A percentile compares a stretch with the other conserved stretches of the same genome.
Conservation (phyloP, 2,329 filamentous ascomycete species). For the Didymella sp. region DNA sequence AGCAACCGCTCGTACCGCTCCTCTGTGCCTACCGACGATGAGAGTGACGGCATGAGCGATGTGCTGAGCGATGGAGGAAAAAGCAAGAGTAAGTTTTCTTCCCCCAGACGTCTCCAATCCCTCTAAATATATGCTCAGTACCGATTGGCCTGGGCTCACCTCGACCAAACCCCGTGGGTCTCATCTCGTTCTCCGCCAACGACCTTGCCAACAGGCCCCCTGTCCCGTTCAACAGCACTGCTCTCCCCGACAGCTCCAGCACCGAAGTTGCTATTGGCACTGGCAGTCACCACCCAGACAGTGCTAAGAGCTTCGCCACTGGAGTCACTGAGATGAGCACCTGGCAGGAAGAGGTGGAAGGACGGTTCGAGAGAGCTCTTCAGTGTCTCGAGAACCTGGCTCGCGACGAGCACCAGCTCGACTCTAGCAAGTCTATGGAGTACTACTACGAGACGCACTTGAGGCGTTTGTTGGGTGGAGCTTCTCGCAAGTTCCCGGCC, state of each 20-base stretch:
- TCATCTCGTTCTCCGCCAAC: slow-evolving; percentile 37
- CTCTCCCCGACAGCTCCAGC: slow-evolving; percentile 20
- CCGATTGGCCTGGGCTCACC: slow-evolving; percentile 40
- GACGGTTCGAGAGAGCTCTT: slow-evolving; percentile 31
- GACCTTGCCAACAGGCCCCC: slow-evolving; percentile 20
- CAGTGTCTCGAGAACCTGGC: slow-evolving; percentile 44
- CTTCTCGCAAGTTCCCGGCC: slow-evolving; percentile 28
- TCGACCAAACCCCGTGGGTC: slow-evolving; percentile 37
- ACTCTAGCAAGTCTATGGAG: slow-evolving; percentile 28
- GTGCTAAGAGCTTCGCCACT: slow-evolving; percentile 27
- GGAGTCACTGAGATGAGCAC: slow-evolving; percentile 45
- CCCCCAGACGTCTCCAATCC: not conserved
- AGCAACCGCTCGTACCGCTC: slow-evolving; percentile 27
- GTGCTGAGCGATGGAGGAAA: slow-evolving; percentile 26
- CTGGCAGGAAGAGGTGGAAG: slow-evolving; percentile 45
- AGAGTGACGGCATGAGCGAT: slow-evolving; percentile 28
- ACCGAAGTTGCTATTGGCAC: slow-evolving; percentile 14
- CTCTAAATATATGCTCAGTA: slow-evolving; percentile 25
- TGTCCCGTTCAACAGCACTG: slow-evolving; percentile 30
- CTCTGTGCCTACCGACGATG: slow-evolving; percentile 27
- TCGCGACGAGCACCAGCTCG: slow-evolving; percentile 32
- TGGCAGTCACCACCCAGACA: slow-evolving; percentile 19
- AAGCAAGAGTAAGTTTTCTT: slow-evolving; percentile 23
- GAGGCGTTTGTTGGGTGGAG: slow-evolving; percentile 29
- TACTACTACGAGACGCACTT: slow-evolving; percentile 39